These are phyloP conservation scores for Blastobotrys proliferans DNA, from an alignment of 1,139 yeast species.

Conservation along the genomic window DNA sequence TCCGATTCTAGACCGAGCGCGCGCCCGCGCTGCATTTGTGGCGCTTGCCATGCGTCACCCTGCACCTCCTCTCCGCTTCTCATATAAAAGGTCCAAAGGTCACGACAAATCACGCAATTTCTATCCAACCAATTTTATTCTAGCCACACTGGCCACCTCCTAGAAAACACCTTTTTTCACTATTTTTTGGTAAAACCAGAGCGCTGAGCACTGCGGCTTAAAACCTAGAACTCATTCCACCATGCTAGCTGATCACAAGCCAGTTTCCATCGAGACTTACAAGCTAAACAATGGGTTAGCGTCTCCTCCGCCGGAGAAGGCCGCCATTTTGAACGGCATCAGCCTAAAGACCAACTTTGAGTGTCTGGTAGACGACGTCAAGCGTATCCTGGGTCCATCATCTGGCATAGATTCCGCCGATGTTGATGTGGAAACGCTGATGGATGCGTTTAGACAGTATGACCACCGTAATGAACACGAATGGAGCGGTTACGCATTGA, in stretches of 20 bases:
- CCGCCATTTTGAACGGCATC: background rate
- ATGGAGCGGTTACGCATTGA: conserved; percentile 58
- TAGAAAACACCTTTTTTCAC: background rate
- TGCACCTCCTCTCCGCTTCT: background rate
- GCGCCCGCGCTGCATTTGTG: no score
- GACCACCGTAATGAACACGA: conserved; percentile 44
- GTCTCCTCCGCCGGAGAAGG: conserved; percentile 6
- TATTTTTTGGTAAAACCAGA: no score
- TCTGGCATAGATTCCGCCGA: conserved; percentile 44
- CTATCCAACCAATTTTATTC: conserved; percentile 7
- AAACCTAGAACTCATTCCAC: background rate
- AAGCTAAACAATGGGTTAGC: conserved; percentile 1
- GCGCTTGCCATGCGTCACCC: background rate
- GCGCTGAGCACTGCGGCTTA: no score
- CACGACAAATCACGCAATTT: conserved; percentile 13
- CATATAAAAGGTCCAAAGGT: background rate
- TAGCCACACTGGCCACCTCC: conserved; percentile 7
- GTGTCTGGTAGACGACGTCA: conserved; percentile 32
- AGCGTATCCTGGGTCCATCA: conserved; percentile 36
- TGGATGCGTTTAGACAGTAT: conserved; percentile 48
- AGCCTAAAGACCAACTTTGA: conserved; percentile 26
- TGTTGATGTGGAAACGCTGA: conserved; percentile 49
- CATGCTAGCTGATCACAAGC: conserved; percentile 5
- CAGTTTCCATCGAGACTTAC: conserved; percentile 1
- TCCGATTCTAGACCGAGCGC: no score